Conservation (phyloP, 1,284 basidiomycete genomes). For the Ceratobasidium sp. region DNA sequence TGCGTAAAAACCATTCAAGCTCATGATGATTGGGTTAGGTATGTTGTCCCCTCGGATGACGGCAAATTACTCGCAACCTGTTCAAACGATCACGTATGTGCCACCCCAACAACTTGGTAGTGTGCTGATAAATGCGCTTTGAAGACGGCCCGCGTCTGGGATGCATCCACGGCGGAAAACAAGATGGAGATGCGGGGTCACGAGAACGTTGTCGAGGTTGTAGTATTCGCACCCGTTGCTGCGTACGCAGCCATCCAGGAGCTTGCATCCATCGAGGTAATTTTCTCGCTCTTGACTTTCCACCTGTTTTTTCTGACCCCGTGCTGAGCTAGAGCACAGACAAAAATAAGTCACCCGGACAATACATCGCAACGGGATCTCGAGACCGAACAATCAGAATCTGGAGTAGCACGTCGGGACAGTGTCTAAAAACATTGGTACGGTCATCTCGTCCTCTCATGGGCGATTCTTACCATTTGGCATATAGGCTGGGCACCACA, state of each 20-base stretch:
- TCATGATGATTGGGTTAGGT: conserved; percentile 79
- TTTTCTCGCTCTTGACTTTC: conserved; percentile 48
- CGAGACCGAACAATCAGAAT: conserved; percentile 90
- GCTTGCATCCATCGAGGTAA: conserved; percentile 76
- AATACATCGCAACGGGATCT: conserved; percentile 83
- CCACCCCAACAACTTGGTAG: not conserved
- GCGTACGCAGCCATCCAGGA: conserved; percentile 83
- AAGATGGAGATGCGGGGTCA: conserved; percentile 89
- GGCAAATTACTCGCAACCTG: conserved; percentile 80
- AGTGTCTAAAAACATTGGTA: conserved; percentile 74
- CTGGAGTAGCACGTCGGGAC: conserved; percentile 86
- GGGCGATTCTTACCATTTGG: not conserved
- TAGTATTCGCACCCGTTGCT: conserved; percentile 81
- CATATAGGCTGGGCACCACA: conserved; percentile 77
- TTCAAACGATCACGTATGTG: conserved; percentile 84
- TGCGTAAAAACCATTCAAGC: conserved; percentile 71
- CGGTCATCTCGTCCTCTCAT: conserved; percentile 51
- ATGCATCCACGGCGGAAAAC: conserved; percentile 78
- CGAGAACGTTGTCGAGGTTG: conserved; percentile 87
- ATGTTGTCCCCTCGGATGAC: conserved; percentile 78
- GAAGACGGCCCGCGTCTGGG: conserved; percentile 87
- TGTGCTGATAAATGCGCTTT: conserved; percentile 37
- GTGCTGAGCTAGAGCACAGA: conserved; percentile 50
- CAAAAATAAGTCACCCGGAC: conserved; percentile 59
- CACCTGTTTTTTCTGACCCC: not conserved